Conservation (phyloP, 2,329 filamentous ascomycete species). For the Lojkania enalia region DNA sequence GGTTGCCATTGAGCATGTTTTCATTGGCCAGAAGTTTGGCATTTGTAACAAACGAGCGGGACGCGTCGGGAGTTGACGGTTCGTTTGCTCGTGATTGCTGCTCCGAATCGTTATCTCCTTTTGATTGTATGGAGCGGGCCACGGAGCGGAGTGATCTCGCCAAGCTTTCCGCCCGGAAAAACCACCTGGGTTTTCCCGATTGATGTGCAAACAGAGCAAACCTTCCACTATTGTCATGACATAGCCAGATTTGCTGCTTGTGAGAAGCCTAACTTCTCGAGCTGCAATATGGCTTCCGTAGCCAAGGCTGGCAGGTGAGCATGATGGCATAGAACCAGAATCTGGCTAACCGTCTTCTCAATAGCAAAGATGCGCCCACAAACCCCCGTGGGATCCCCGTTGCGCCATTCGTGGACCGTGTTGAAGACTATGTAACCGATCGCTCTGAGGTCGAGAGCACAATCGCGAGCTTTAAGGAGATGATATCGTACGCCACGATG, state of each 20-base stretch:
- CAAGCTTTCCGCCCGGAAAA: conserved; percentile 2
- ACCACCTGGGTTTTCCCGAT: background rate
- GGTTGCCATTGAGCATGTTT: too few relatives aligned
- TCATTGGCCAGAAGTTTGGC: too few relatives aligned
- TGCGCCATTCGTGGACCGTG: conserved; percentile 83
- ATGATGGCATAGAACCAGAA: background rate
- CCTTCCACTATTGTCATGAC: conserved; percentile 3
- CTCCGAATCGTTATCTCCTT: background rate
- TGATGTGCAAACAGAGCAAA: conserved; percentile 28
- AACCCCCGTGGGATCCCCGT: conserved; percentile 83
- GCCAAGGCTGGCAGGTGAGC: conserved; percentile 29
- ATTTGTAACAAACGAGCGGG: too few relatives aligned
- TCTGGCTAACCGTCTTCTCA: conserved; percentile 6
- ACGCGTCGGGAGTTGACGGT: too few relatives aligned
- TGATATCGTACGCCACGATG: conserved; percentile 71
- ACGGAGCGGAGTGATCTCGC: conserved; percentile 5
- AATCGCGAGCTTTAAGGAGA: conserved; percentile 84
- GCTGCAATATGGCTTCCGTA: conserved; percentile 32
- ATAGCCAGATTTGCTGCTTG: conserved; percentile 11
- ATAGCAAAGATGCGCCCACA: conserved; percentile 56
- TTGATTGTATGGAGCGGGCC: background rate
- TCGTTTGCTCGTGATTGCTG: too few relatives aligned
- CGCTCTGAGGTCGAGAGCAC: conserved; percentile 79
- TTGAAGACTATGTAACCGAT: conserved; percentile 83
- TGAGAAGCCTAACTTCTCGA: conserved; percentile 11